A percentile compares a stretch with the other conserved stretches of the same genome.
phyloP scores from a whole-genome alignment of 768 basidiomycete genomes.

The Amyloporia xantha region DNA sequence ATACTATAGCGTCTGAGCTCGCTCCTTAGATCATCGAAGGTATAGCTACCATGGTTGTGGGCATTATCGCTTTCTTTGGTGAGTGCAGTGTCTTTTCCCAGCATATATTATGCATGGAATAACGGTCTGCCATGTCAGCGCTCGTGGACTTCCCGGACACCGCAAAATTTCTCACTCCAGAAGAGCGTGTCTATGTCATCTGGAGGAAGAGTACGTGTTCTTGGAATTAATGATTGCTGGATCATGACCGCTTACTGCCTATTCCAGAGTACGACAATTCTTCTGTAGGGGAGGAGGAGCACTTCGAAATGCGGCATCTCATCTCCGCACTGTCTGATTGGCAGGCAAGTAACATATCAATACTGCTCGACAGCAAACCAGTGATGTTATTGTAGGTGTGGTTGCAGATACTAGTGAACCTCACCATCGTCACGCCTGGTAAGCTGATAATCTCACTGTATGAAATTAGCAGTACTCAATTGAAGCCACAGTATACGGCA shows the following conservation, averaged over 20 bases:
- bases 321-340: slow-evolving; percentile 52
- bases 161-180: slow-evolving; percentile 53
- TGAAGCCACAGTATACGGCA: slow-evolving; percentile 56
- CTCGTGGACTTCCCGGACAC: slow-evolving; percentile 57
- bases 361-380: slow-evolving; percentile 9
- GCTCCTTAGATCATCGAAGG: slow-evolving; percentile 55
- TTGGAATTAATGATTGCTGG: too few species aligned
- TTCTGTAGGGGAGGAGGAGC: slow-evolving; percentile 55
- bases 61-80: slow-evolving; percentile 46
- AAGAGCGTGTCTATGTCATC: slow-evolving; percentile 49
- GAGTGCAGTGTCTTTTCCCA: slow-evolving; percentile 7
- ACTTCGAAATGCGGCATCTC: slow-evolving; percentile 47
- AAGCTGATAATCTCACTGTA: too few species aligned
- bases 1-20: too few species aligned
- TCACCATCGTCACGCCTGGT: slow-evolving; percentile 56
- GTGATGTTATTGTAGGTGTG: slow-evolving; percentile 9
- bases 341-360: slow-evolving; percentile 43
- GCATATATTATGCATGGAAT: too few species aligned
- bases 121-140: too few species aligned
- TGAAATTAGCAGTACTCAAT: too few species aligned
- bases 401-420: slow-evolving; percentile 50
- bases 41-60: slow-evolving; percentile 50
- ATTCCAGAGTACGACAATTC: slow-evolving; percentile 47
- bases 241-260: too few species aligned
- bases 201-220: slow-evolving; percentile 45